Percentiles rank a stretch among this genome's conserved stretches.
phyloP scores from a whole-genome alignment of 2,329 filamentous ascomycete species.

The Helicocarpus griseus region DNA sequence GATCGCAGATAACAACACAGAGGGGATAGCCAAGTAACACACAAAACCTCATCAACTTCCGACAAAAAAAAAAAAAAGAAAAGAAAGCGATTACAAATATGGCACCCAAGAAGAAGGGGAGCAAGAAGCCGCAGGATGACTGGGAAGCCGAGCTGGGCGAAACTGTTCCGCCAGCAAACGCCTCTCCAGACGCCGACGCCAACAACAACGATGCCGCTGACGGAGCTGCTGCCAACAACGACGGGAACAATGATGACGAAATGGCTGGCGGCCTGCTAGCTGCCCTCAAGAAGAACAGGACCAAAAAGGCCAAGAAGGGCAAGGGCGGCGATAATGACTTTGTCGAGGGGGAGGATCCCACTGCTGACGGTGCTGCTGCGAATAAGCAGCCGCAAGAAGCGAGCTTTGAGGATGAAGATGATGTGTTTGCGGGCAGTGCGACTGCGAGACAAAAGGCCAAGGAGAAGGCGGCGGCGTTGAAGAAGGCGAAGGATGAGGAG shows the following conservation, averaged over 20 bases:
- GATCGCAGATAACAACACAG: no score
- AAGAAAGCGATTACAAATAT: no score
- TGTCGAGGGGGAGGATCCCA: constrained; percentile 55
- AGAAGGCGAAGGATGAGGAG: constrained; percentile 44
- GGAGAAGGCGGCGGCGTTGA: constrained; percentile 47
- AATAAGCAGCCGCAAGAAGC: constrained; percentile 73
- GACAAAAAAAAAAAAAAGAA: constrained; percentile 8
- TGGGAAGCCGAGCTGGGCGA: constrained; percentile 93
- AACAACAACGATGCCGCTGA: constrained; percentile 28
- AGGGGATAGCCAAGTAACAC: not conserved
- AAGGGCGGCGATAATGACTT: constrained; percentile 62
- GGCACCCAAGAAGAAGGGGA: constrained; percentile 92
- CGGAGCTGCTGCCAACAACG: not conserved
- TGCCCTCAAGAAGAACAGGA: constrained; percentile 70
- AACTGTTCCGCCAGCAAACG: constrained; percentile 44
- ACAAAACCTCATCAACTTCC: no score
- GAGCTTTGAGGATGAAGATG: constrained; percentile 70
- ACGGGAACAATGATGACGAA: constrained; percentile 42
- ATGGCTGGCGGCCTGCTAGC: constrained; percentile 64
- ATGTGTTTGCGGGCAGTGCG: constrained; percentile 72
- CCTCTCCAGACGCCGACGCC: constrained; percentile 33
- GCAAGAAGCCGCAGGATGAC: constrained; percentile 76
- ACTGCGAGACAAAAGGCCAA: constrained; percentile 42
- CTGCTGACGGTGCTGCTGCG: constrained; percentile 31
- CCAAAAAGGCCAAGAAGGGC: constrained; percentile 86